Percentiles rank a stretch among this genome's conserved stretches.
phyloP scores from a whole-genome alignment of 148 eudicot species.

The Rhododendron simsii region DNA sequence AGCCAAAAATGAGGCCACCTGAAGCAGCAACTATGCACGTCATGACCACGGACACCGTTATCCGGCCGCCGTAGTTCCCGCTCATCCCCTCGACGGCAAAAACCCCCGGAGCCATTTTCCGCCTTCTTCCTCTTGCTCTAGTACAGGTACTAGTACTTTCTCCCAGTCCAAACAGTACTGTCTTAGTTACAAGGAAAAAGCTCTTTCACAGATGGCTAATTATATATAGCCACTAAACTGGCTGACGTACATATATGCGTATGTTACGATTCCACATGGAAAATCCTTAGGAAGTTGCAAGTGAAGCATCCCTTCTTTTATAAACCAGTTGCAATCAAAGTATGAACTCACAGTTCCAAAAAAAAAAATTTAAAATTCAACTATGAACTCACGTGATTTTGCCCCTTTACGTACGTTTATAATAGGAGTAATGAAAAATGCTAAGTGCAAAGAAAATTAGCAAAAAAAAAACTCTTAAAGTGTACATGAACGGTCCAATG shows the following conservation, averaged over 20 bases:
- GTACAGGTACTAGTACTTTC: neutral
- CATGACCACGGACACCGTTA: constrained; percentile 36
- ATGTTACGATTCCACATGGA: neutral
- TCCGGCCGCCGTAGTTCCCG: constrained; percentile 16
- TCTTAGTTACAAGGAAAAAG: neutral
- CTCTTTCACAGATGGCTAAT: neutral
- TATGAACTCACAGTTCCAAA: neutral
- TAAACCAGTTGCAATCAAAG: too few species aligned
- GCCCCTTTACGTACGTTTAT: neutral
- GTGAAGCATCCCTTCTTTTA: neutral
- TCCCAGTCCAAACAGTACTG: neutral
- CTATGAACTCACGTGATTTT: neutral
- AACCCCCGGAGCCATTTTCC: constrained; percentile 24
- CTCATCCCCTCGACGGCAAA: neutral
- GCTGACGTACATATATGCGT: too few species aligned
- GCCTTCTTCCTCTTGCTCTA: neutral
- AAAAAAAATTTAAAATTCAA: too few species aligned
- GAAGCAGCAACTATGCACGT: constrained; percentile 55
- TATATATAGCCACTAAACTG: neutral
- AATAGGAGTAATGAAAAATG: too few species aligned
- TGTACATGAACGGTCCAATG: too few species aligned
- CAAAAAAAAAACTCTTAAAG: too few species aligned
- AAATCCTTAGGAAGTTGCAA: neutral
- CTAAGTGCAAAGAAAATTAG: too few species aligned
- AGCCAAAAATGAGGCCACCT: constrained; percentile 53